Evolutionary conservation across 495 filamentous ascomycete species (phyloP), one percentile per base, ranked within the genome.

Genomic region (Penicillium cosmopolitanum): DNA sequence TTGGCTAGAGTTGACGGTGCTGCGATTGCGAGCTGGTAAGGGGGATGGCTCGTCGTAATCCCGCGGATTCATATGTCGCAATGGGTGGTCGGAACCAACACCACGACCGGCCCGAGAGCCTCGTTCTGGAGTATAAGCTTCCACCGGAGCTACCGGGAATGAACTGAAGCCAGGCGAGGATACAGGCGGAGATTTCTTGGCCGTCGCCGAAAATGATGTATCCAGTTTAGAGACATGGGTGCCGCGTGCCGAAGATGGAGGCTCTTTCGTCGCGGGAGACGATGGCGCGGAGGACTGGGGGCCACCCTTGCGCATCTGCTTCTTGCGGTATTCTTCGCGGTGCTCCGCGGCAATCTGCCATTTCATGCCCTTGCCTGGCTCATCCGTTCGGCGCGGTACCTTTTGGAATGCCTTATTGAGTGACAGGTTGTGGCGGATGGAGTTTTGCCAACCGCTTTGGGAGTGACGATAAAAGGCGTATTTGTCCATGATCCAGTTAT

Each of bases 321-420:
- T 87, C 72, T 85, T 86, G 59, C 86, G 77, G 55, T 87, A 88
- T 50, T 96, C 91, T 6, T 96, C 89, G 28, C 89, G 87, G 43
- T 87, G 77, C 53, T 93, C 90, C 1, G 87, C 83, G 2, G 90
- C 87, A 67, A 98, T 89, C 72, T 89, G 87, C 95, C 95, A 98
- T 69, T 97, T 97, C 93, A 97, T 97, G 23, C 95, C 95, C 76
- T 98, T 98, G 3, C 95, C 95, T 2, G 95, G 95, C 68, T 98
- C 96, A 65, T 98, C 91, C 0, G 92, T 95, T 5, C 89, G 84
- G 36, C 95, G 88, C 23, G 96, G 89, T 5, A 96, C 88, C 71
- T 98, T 98, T 61, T 89, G 85, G 71, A 98, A 98, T 0, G 86
- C 84, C 73, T 96, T 94, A 67, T 96, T 97, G 50, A 98, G 73